Evolutionary conservation across 2,329 filamentous ascomycete species (phyloP), one percentile per base, ranked within the genome.

Genomic region (Dothistroma septosporum): DNA sequence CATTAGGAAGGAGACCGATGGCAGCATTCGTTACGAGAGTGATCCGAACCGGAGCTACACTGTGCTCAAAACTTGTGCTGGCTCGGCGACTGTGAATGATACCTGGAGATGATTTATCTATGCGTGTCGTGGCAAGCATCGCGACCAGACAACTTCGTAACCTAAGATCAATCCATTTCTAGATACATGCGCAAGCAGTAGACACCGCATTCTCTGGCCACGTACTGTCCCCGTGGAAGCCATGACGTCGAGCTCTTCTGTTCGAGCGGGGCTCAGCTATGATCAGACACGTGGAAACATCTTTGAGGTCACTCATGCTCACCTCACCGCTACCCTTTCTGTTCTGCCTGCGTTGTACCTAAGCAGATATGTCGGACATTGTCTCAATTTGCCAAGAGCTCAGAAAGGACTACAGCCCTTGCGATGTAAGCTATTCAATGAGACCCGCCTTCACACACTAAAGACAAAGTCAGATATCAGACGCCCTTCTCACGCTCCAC

Each of bases 401-500:
- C 49, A 53, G 58, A 48, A 48, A 53, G 0, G 61, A 66, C 31
- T 74, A 72, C 60, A 67, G 67, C 9, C 68, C 72, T 19, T 74
- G 72, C 61, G 72, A 74, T 64, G 72, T 74, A 64, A 21, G 68
- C 64, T 57, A 14, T 19, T 16, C 16, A 28, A 28, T 28, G 24
- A 24, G 12, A 14, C 11, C 32, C 24, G 19, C 52, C 19, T 50
- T 44, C 6, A 55, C 11, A 24, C 21, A 14, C 37, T 49, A 21
- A n/a, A 21, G 46, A 49, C 33, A 28, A 16, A 28, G 16, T 28
- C 59, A 90, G 80, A 78, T 91, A 62, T 89, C 88, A 11, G 89
- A 92, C 73, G 88, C 87, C 6, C 81, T 92, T 1, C 80, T 90
- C 58, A 89, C 87, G 69, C 80, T 92, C 53, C 82, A 87, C 61